Evolutionary conservation across 257 asterid species (phyloP), one percentile per base, ranked within the genome.

Genomic region (Plantago major): DNA sequence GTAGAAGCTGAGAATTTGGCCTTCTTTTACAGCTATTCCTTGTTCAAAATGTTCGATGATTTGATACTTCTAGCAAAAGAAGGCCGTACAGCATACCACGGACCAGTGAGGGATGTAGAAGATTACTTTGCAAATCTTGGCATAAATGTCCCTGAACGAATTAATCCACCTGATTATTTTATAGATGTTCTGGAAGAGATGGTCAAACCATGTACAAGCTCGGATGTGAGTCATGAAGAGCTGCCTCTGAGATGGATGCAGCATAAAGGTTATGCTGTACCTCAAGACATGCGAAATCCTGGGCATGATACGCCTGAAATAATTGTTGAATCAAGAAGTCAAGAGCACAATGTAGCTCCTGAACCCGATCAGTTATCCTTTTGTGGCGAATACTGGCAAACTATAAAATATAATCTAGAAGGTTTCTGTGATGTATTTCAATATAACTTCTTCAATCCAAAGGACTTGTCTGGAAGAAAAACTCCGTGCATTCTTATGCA

Each of bases 211-310:
- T 79, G 73, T 62, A 56, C 88, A 16, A 81, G 79, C 73, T 79
- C 84, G 6, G 80, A 65, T 64, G 45, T 77, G 63, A 78, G 78
- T 37, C 80, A 72, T 67, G 80, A 82, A 52, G 96, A 86, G 77
- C 90, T 91, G 67, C 96, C 98, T 19, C 71, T 91, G 46, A 72
- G 85, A 75, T 91, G 98, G 98, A 84, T 88, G 93, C 78, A 82
- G 64, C 85, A 82, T 64, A 88, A 91, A 72, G 93, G 96, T 51
- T 86, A 84, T 45, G 79, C 83, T 1, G 74, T 91, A 58, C 98
- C 98, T 57, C 66, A 58, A 12, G 90, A 88, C 65, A 80, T 88
- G 90, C 89, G 68, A 62, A 72, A 61, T 46, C 72, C 68, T 55
- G 66, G 68, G 71, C 70, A 79, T 44, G 70, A 40, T 38, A 55